Evolutionary conservation across 805 yeast species (phyloP), one percentile per base, ranked within the genome.

Genomic region (Monosporozyma unispora): DNA sequence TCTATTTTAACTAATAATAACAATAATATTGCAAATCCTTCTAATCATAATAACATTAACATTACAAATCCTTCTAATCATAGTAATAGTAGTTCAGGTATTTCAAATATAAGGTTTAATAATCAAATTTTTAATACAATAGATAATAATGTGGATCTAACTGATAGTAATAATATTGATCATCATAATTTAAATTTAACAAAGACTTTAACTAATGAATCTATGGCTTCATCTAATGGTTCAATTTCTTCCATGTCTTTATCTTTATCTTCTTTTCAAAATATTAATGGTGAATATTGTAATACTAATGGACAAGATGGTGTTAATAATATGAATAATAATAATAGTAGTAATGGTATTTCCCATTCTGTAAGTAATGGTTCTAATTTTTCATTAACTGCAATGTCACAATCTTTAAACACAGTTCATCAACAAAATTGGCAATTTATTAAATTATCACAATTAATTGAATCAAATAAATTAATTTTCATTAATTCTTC

Each of bases 401-500:
- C 53, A 3, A 47, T 48, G 54, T 48, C 53, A 50, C 46, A 62
- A 56, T 49, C 57, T 82, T 54, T 52, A 14, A 18, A 45, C n/a
- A 31, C 60, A 10, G 58, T 62, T 3, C 70, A 66, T 47, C 44
- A 57, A 27, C 62, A 62, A 45, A 62, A 84, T 56, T 87, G 96
- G 95, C 79, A 78, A 58, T 84, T 82, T 54, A 78, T 86, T 22
- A 78, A 75, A 39, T 72, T 91, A 54, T 67, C 77, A 16, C 93
- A 86, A 56, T 73, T 91, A 57, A 82, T 88, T 39, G 95, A 87
- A 66, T 73, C 77, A 42, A 89, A 84, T 55, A 84, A 86, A 63
- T 75, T 93, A 57, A 78, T 90, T 45, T 74, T 81, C 39, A 82
- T 89, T 54, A 77, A 78, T 53, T 79, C 82, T 3, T 68, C 78